Evolutionary conservation across 179 eudicot genomes (phyloP).

Genomic region (Spergularia azorica): DNA sequence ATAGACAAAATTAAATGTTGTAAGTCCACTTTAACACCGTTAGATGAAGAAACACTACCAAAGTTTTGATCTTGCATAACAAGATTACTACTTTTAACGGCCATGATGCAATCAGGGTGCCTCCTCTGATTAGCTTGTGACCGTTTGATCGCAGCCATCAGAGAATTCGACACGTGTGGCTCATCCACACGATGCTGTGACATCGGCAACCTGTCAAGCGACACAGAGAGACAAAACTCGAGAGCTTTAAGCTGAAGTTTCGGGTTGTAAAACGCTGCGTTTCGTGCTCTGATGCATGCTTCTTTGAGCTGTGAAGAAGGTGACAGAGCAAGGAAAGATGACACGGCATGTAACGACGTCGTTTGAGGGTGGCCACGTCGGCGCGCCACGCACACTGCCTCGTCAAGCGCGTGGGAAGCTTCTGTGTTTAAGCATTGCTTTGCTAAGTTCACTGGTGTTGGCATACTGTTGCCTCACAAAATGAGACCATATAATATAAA

Average conservation of each 20-base stretch:
- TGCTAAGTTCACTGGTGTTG: constrained; percentile 74
- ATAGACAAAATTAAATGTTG: constrained; percentile 69
- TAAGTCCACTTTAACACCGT: constrained; percentile 64
- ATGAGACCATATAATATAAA: constrained; percentile 20
- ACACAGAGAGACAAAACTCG: constrained; percentile 62
- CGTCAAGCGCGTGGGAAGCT: constrained; percentile 73
- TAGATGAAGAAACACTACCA: constrained; percentile 9
- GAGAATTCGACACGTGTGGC: constrained; percentile 76
- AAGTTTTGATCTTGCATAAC: constrained; percentile 24
- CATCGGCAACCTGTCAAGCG: constrained; percentile 63
- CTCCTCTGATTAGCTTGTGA: constrained; percentile 87
- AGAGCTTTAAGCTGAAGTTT: constrained; percentile 71
- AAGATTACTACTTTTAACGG: constrained; percentile 30
- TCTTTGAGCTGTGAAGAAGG: constrained; percentile 65
- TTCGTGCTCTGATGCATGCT: constrained; percentile 70
- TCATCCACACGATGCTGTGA: constrained; percentile 37
- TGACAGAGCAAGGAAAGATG: constrained; percentile 61
- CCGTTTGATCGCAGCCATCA: constrained; percentile 88
- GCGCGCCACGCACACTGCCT: constrained; percentile 72
- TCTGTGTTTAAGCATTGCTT: constrained; percentile 74
- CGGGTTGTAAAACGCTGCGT: constrained; percentile 52
- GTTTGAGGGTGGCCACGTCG: constrained; percentile 79
- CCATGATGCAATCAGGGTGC: constrained; percentile 62
- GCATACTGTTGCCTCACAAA: constrained; percentile 44
- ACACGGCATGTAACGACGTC: constrained; percentile 81